Evolutionary conservation across 1,284 basidiomycete species (phyloP).

Genomic region (Ustilago cynodontis): DNA sequence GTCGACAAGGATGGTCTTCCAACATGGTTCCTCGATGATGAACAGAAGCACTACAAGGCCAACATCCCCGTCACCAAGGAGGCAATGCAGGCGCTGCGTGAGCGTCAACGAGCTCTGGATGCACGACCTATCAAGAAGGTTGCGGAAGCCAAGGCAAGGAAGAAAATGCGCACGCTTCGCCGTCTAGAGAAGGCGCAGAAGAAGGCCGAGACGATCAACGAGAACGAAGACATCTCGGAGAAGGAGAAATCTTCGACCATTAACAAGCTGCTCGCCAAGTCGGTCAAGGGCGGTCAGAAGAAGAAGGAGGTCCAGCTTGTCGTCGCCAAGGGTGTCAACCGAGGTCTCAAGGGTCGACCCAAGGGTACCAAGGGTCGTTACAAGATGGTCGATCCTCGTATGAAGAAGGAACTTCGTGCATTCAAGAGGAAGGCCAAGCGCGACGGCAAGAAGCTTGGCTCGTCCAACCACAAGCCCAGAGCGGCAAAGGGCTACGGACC

Average conservation of each 20-base stretch:
- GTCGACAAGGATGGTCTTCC: constrained; percentile 92
- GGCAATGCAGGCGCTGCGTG: constrained; percentile 85
- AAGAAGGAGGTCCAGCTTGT: constrained; percentile 88
- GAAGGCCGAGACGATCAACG: constrained; percentile 95
- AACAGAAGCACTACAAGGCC: constrained; percentile 89
- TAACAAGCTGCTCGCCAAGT: constrained; percentile 83
- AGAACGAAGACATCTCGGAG: constrained; percentile 80
- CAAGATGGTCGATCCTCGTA: constrained; percentile 68
- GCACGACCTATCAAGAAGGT: constrained; percentile 99
- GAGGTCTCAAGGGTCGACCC: constrained; percentile 90
- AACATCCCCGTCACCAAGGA: constrained; percentile 98
- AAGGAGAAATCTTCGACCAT: constrained; percentile 94
- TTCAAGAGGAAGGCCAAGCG: constrained; percentile 64
- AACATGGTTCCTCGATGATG: constrained; percentile 97
- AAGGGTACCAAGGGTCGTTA: constrained; percentile 87
- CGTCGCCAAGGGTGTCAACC: constrained; percentile 90
- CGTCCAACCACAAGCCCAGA: constrained; percentile 48
- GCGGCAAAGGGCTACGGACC: constrained; percentile 60
- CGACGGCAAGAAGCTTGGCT: constrained; percentile 66
- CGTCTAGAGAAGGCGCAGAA: constrained; percentile 91
- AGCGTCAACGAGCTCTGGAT: constrained; percentile 91
- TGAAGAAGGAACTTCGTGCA: constrained; percentile 69
- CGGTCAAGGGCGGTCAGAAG: constrained; percentile 75
- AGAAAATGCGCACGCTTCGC: constrained; percentile 90
- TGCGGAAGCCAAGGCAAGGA: constrained; percentile 96